Conservation (phyloP, 2,329 filamentous ascomycete genomes). For the Aspergillus viridinutans region DNA sequence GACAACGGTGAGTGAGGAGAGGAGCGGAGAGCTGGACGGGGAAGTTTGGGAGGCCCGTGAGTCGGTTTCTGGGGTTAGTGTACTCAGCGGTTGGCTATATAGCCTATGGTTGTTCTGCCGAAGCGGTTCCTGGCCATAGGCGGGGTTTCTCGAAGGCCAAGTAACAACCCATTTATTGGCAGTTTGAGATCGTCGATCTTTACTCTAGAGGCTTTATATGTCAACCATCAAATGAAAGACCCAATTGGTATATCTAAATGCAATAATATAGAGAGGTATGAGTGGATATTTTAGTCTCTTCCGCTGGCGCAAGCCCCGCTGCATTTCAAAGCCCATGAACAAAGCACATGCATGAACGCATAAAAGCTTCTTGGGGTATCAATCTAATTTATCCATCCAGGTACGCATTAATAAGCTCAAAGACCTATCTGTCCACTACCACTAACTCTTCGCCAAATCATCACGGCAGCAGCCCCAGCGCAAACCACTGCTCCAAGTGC, state of each 20-base stretch:
- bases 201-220: not conserved
- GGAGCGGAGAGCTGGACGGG: not conserved
- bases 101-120: not conserved
- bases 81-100: too few relatives aligned
- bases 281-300: not conserved
- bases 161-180: too few relatives aligned
- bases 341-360: not conserved
- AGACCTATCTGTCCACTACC: conserved; percentile 30
- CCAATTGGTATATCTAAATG: not conserved
- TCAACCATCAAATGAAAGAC: not conserved
- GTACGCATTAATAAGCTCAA: not conserved
- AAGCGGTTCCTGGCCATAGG: not conserved
- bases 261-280: not conserved
- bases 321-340: not conserved
- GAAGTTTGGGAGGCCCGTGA: not conserved
- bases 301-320: not conserved
- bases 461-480: conserved; percentile 54
- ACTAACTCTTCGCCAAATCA: conserved; percentile 55
- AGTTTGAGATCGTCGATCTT: not conserved
- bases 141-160: too few relatives aligned
- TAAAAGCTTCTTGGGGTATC: not conserved
- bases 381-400: not conserved
- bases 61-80: not conserved
- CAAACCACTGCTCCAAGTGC: conserved; percentile 68
- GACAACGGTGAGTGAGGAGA: not conserved